Evolutionary conservation across 129 eudicot species (phyloP).

Genomic region (Flaveria trinervia): DNA sequence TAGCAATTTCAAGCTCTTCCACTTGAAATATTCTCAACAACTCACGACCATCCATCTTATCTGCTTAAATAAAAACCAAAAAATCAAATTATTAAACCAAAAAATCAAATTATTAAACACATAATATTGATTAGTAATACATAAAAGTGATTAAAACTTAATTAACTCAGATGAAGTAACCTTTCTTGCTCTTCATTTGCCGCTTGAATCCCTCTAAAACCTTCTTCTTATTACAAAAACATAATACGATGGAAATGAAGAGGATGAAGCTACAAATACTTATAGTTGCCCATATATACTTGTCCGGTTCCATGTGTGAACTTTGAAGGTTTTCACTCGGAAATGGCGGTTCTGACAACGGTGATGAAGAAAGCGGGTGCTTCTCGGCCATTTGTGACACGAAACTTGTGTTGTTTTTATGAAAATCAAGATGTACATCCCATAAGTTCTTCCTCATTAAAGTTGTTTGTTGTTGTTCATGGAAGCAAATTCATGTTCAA

Average conservation of each 20-base stretch:
- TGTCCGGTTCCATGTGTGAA: slow-evolving; percentile 24
- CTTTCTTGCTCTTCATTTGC: slow-evolving; percentile 31
- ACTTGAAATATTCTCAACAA: slow-evolving; percentile 54
- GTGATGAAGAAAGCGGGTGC: slow-evolving; percentile 7
- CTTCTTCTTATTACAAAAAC: slow-evolving; percentile 51
- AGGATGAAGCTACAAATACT: slow-evolving; percentile 30
- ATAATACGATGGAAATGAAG: slow-evolving; percentile 38
- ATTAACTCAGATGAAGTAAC: slow-evolving; percentile 27
- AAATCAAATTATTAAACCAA: not conserved
- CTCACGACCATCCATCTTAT: slow-evolving; percentile 52
- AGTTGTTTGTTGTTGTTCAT: slow-evolving; percentile 21
- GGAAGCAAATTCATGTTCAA: slow-evolving; percentile 9
- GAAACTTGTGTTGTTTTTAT: not conserved
- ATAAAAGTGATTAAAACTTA: slow-evolving; percentile 3
- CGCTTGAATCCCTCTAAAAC: slow-evolving; percentile 35
- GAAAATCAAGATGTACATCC: slow-evolving; percentile 3
- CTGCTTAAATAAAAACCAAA: slow-evolving; percentile 28
- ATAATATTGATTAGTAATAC: not conserved
- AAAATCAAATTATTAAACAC: not conserved
- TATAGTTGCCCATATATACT: slow-evolving; percentile 40
- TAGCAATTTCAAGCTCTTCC: slow-evolving; percentile 66
- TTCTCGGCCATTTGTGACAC: slow-evolving; percentile 23
- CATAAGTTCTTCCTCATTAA: not conserved
- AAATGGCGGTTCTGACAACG: slow-evolving; percentile 19
- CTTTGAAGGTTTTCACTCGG: not conserved